Conservation (phyloP, 2,329 filamentous ascomycete species). For the Aspergillus sclerotialis region DNA sequence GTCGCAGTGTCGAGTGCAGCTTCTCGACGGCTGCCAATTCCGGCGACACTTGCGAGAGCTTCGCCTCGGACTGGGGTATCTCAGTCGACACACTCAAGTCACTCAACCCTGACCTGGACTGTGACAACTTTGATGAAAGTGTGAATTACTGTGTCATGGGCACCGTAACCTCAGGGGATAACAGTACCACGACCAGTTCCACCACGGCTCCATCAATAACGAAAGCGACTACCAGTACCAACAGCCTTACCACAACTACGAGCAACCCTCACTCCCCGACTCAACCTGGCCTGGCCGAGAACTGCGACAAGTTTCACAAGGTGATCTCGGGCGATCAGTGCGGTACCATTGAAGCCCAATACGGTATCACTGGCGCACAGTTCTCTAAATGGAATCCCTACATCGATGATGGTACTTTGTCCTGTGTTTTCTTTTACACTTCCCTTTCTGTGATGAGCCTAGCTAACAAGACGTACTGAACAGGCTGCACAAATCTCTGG, state of each 20-base stretch:
- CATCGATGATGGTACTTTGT: neutral
- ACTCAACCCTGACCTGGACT: neutral
- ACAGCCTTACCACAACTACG: no score
- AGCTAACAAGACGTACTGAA: no score
- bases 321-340: neutral
- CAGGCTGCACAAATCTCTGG: constrained; percentile 7
- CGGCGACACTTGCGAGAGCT: neutral
- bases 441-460: no score
- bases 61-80: neutral
- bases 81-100: neutral
- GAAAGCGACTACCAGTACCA: no score
- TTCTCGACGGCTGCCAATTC: neutral
- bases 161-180: neutral
- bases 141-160: neutral
- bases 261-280: no score
- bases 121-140: neutral
- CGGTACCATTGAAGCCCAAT: neutral
- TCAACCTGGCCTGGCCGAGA: neutral
- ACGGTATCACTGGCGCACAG: neutral
- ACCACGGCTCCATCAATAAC: neutral
- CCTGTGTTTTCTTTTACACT: no score
- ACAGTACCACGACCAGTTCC: neutral
- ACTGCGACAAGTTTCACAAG: neutral
- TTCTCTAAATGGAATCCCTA: neutral
- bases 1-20: neutral